phyloP scores from a whole-genome alignment of 2,329 filamentous ascomycete genomes.

The Aspergillus versicolor region DNA sequence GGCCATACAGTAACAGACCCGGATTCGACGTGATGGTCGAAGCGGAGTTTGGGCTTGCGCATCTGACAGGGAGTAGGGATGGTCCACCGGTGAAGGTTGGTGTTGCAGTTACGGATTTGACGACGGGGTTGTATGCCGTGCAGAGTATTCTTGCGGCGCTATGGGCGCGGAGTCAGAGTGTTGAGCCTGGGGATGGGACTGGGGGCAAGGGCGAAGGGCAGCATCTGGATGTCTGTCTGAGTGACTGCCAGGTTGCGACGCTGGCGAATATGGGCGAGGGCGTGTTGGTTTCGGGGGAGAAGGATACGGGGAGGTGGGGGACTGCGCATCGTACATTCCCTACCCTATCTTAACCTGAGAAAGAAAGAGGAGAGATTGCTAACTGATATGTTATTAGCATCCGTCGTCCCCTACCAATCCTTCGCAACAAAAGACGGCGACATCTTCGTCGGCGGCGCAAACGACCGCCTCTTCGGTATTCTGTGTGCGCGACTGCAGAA shows the following conservation, averaged over 20 bases:
- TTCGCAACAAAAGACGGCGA: conserved; percentile 67
- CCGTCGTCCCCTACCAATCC: conserved; percentile 91
- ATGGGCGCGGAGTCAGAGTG: conserved; percentile 47
- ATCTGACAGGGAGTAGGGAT: conserved; percentile 87
- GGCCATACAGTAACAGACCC: conserved; percentile 80
- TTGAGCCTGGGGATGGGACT: too few relatives aligned
- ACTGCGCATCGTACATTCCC: conserved; percentile 77
- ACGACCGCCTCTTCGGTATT: conserved; percentile 62
- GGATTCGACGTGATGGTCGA: conserved; percentile 99
- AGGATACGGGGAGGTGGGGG: conserved; percentile 88
- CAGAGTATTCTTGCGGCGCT: conserved; percentile 95
- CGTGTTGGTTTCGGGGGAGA: conserved; percentile 80
- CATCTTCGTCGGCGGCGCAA: conserved; percentile 63
- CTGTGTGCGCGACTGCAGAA: conserved; percentile 58
- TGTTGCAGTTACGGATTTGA: conserved; percentile 93
- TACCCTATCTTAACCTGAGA: too few relatives aligned
- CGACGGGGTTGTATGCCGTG: conserved; percentile 89
- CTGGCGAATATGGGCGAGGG: conserved; percentile 95
- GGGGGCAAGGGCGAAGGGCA: conserved; percentile 76
- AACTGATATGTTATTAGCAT: conserved; percentile 54
- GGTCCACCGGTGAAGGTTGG: conserved; percentile 95
- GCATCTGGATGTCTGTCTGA: conserved; percentile 86
- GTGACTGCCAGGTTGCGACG: conserved; percentile 95
- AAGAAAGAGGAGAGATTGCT: neutral
- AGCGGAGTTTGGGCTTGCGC: conserved; percentile 97